phyloP scores from a whole-genome alignment of 306 rosid species.

The Macrotyloma uniflorum region DNA sequence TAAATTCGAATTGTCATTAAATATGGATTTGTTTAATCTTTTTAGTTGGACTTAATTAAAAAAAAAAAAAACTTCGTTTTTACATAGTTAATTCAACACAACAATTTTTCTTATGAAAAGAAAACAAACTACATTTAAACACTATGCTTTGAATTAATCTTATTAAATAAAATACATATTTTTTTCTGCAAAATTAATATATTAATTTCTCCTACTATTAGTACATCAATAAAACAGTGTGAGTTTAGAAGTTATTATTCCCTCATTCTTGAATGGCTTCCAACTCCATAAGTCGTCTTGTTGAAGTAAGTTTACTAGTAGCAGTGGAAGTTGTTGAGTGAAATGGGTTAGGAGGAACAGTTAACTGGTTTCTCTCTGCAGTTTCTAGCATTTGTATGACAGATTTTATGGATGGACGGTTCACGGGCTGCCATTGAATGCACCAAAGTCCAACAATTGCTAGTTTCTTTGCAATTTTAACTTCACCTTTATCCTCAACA shows the following conservation, averaged over 20 bases:
- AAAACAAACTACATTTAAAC: too few relatives aligned
- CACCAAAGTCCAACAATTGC: neutral
- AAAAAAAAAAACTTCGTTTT: too few relatives aligned
- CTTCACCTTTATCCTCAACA: neutral
- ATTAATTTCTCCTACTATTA: neutral
- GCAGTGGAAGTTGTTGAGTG: neutral
- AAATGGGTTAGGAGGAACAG: neutral
- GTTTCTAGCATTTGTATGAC: neutral
- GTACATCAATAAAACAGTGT: neutral
- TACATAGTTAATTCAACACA: too few relatives aligned
- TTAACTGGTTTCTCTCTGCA: neutral
- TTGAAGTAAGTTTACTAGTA: neutral
- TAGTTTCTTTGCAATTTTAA: neutral
- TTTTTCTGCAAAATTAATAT: too few relatives aligned
- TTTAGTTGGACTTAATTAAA: too few relatives aligned
- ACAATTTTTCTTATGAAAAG: too few relatives aligned
- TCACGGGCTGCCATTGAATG: neutral
- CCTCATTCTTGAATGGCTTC: neutral
- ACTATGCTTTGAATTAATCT: too few relatives aligned
- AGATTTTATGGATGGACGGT: neutral
- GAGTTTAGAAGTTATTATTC: neutral
- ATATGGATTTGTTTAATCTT: too few relatives aligned
- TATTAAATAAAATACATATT: too few relatives aligned
- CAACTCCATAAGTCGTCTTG: neutral
- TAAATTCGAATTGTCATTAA: too few relatives aligned